Percentiles rank a stretch among this genome's conserved stretches.
These are phyloP conservation scores for Nepenthes alata DNA, from an alignment of 179 eudicot species.

Conservation along the genomic window DNA sequence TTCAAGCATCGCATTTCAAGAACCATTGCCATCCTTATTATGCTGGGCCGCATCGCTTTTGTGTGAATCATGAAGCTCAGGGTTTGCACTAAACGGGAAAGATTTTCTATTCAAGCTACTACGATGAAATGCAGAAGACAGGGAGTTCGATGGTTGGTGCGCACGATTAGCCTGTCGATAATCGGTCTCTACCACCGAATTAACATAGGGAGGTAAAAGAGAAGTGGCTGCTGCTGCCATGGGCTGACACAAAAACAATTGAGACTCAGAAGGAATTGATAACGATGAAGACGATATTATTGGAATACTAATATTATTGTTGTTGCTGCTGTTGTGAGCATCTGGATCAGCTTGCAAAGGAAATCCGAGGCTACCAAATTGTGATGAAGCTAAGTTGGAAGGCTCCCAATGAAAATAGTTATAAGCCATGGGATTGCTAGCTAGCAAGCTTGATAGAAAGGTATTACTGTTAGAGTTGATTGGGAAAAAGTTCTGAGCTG, in stretches of 20 bases:
- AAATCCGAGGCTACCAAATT: slow-evolving; percentile 17
- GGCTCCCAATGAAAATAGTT: slow-evolving; percentile 27
- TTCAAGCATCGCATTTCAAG: too few relatives aligned
- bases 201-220: slow-evolving; percentile 13
- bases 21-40: too few relatives aligned
- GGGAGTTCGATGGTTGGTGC: slow-evolving; percentile 12
- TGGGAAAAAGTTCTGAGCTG: slow-evolving; percentile 32
- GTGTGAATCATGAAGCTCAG: too few relatives aligned
- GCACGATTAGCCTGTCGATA: slow-evolving; percentile 15
- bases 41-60: too few relatives aligned
- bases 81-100: too few relatives aligned
- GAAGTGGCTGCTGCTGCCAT: slow-evolving; percentile 6
- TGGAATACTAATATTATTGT: too few relatives aligned
- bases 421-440: slow-evolving; percentile 17
- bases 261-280: slow-evolving; percentile 21
- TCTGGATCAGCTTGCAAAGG: slow-evolving; percentile 9
- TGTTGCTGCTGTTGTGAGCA: slow-evolving; percentile 2
- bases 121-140: not conserved
- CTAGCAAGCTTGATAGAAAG: slow-evolving; percentile 16
- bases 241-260: slow-evolving; percentile 18
- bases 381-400: slow-evolving; percentile 25
- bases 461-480: slow-evolving; percentile 7
- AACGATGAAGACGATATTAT: slow-evolving; percentile 11
- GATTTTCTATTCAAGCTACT: too few relatives aligned
- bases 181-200: slow-evolving; percentile 20